Base-by-base conservation (phyloP, 1,284 basidiomycete species). In the Pseudozyma hubeiensis region DNA sequence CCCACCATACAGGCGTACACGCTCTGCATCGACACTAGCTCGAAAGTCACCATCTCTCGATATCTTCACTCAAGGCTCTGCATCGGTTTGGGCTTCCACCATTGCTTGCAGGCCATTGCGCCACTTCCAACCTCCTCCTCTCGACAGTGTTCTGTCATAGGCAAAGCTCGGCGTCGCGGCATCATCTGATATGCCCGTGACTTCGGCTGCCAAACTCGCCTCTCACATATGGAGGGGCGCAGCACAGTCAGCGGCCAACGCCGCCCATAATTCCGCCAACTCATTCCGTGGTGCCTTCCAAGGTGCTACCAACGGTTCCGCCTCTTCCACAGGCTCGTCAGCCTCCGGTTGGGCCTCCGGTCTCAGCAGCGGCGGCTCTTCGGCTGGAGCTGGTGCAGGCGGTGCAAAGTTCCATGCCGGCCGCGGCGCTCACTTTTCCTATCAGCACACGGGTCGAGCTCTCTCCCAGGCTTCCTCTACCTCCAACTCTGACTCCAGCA, bases 351-450 rank as follows among this genome's bases (percentile, higher is more conserved):
- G 72, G 72, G 63, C 75, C 16, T 61, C 69, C 5, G 77, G 77
- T 35, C 65, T 79, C 34, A 77, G 74, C 51, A 68, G 69, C 41
- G 71, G 74, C 19, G 74, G 67, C 33, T 71, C 63, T 30, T 62
- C 61, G 4, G 76, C 73, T 10, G 78, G 78, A 17, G 64, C 78
- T 7, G 79, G 79, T 13, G 68, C 71, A 10, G 79, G 79, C 17
- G 79, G 79, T 19, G 79, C 79, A 53, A 81, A 81, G 54, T 81
- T 63, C 44, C 78, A 79, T 34, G 79, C 79, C 31, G 79, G 79
- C 29, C 66, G 79, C 13, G 75, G 78, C 30, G 78, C 79, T 19
- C 74, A 81, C 48, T 78, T 66, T 24, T 65, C 74, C 19, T 81
- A 80, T 44, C 72, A 79, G 55, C 62, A 77, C 53, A 71, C 78